Conservation (phyloP, 163 green algal species). For the Scenedesmus sp. region DNA sequence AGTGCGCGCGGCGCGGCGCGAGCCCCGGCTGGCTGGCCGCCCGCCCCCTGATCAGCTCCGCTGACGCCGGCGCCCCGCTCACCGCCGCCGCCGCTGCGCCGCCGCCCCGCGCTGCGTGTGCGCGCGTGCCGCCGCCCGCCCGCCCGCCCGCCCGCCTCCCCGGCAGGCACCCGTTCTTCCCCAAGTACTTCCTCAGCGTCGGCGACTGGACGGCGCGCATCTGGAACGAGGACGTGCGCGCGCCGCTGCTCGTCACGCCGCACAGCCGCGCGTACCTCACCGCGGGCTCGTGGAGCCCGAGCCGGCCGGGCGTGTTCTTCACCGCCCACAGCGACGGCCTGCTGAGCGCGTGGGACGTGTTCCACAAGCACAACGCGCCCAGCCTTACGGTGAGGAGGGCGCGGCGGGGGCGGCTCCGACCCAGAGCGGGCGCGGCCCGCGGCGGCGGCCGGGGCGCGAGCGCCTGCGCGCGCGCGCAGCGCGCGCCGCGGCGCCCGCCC, state of each 20-base stretch:
- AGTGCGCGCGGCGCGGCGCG: too few species aligned
- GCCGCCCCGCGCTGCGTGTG: background rate
- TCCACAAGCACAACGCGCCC: conserved; percentile 91
- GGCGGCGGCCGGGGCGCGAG: too few species aligned
- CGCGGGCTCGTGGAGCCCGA: conserved; percentile 73
- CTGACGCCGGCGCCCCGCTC: background rate
- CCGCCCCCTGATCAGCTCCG: too few species aligned
- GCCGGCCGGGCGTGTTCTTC: conserved; percentile 90
- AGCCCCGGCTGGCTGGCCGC: background rate
- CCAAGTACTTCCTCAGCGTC: conserved; percentile 94
- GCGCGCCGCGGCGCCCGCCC: too few species aligned
- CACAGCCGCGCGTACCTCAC: conserved; percentile 39
- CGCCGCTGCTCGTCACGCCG: conserved; percentile 73
- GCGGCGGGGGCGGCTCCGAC: too few species aligned
- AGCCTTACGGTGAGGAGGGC: too few species aligned
- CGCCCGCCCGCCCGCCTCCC: background rate
- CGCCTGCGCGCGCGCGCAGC: too few species aligned
- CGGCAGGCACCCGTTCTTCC: conserved; percentile 85
- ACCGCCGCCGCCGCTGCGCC: background rate
- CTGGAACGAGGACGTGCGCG: conserved; percentile 94
- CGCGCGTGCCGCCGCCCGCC: background rate
- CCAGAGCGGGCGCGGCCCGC: too few species aligned
- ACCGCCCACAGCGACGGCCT: conserved; percentile 81
- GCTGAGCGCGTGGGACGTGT: conserved; percentile 91
- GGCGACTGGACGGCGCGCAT: conserved; percentile 92